Conservation (phyloP, 768 basidiomycete genomes). For the Amanita fuliginea region DNA sequence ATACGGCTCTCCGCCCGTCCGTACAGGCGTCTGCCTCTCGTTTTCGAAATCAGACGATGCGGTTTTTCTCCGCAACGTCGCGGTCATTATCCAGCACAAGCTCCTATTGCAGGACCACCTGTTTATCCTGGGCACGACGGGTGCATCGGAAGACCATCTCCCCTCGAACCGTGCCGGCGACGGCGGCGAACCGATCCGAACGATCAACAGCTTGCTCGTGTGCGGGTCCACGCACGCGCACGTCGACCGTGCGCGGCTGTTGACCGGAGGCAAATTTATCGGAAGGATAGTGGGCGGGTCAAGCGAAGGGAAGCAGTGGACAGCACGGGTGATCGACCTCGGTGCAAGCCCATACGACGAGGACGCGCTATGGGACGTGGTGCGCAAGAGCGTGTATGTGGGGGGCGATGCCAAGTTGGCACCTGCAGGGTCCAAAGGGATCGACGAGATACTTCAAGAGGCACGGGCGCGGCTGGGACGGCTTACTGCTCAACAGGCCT, state of each 20-base stretch:
- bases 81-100: constrained; percentile 30
- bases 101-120: constrained; percentile 34
- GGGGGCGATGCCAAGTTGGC: constrained; percentile 39
- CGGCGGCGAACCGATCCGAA: constrained; percentile 10
- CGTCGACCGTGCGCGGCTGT: constrained; percentile 57
- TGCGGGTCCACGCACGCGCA: constrained; percentile 43
- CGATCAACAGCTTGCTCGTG: constrained; percentile 41
- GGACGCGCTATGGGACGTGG: constrained; percentile 56
- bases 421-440: constrained; percentile 54
- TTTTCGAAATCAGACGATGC: constrained; percentile 48
- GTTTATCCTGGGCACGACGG: constrained; percentile 44
- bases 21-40: constrained; percentile 49
- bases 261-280: constrained; percentile 60
- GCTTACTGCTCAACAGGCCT: constrained; percentile 48
- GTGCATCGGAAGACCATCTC: not conserved
- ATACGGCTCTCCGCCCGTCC: constrained; percentile 15
- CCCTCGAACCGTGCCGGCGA: constrained; percentile 7
- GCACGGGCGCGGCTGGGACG: constrained; percentile 58
- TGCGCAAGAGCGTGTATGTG: constrained; percentile 47
- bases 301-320: constrained; percentile 19
- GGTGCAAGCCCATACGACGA: constrained; percentile 49
- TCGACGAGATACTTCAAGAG: constrained; percentile 43
- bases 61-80: constrained; percentile 45
- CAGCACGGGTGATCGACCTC: constrained; percentile 44
- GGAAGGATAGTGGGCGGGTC: constrained; percentile 36